Evolutionary conservation across 1,284 basidiomycete species (phyloP), one percentile per base, ranked within the genome.

Genomic region (Pseudozyma sp.): DNA sequence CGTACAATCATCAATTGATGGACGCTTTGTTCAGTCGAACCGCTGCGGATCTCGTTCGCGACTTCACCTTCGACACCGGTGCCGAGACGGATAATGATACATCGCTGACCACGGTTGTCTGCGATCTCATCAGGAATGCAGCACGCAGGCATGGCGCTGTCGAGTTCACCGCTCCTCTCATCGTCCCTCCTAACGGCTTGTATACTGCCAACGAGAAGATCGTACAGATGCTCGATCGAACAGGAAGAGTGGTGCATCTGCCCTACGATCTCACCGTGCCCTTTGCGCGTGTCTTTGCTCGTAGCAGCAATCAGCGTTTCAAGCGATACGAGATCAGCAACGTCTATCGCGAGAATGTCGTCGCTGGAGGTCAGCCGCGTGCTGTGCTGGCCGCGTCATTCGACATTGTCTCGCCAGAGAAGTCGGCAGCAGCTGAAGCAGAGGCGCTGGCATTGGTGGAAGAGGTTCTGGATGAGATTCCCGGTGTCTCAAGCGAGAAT

Each of bases 131-230:
- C 3, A 88, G 90, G 3, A 87, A 90, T 8, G 90, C 95, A 13
- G 95, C 97, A 83, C 90, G 91, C 50, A 87, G 95, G 2, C 95
- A 95, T 78, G 95, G 95, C 7, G 94, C 95, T 0, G 90, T 97
- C 2, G 91, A 95, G 76, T 90, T 91, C 83, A 91, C 93, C 72
- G 91, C 94, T 0, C 92, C 94, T 0, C 86, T 96, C 14, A 87
- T 97, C 5, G 89, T 94, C 78, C 95, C 94, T 0, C 87, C 87
- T 31, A 87, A 87, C 25, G 85, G 86, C 0, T 86, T 91, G 2
- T 91, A 94, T 77, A 88, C 95, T n/a, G 93, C 95, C 86, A 87
- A 90, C 59, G 91, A 91, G 57, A 93, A 93, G 1, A 92, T 94
- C 1, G 91, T 96, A 3, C 89, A 90, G 43, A 87, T 97, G 34